These are phyloP conservation scores for Corylus americana DNA, from an alignment of 306 rosid species.

Conservation along the genomic window DNA sequence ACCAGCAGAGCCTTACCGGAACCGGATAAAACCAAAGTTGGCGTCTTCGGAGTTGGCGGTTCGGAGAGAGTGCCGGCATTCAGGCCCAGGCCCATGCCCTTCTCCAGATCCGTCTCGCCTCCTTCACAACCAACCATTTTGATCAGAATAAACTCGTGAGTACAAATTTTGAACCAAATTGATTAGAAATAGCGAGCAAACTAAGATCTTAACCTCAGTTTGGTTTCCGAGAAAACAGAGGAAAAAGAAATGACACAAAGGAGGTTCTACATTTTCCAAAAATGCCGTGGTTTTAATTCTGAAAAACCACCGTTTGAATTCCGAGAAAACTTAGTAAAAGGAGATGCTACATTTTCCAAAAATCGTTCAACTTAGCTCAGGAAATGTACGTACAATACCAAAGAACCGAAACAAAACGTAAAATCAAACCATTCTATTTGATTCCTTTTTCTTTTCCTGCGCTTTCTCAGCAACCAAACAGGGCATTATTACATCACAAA, in stretches of 20 bases:
- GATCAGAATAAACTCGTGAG: neutral
- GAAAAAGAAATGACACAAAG: no score
- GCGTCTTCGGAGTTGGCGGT: constrained; percentile 50
- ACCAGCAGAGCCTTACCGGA: constrained; percentile 61
- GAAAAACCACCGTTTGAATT: no score
- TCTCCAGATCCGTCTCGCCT: constrained; percentile 47
- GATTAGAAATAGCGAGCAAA: neutral
- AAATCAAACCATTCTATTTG: neutral
- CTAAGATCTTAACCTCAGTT: neutral
- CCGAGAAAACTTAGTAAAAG: no score
- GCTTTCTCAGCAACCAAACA: no score
- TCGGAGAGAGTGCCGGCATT: constrained; percentile 39
- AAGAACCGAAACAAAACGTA: neutral
- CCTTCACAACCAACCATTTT: neutral
- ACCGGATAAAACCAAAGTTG: constrained; percentile 46
- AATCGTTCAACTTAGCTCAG: no score
- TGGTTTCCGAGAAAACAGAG: neutral
- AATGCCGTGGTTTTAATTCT: no score
- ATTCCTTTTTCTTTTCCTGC: no score
- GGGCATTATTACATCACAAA: no score
- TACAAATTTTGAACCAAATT: neutral
- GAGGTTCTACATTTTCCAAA: neutral
- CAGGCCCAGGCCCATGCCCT: constrained; percentile 14
- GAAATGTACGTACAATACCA: no score
- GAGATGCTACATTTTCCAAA: no score